Conservation (phyloP, 169 alveolate species). For the Plasmodium cynomolgi region DNA sequence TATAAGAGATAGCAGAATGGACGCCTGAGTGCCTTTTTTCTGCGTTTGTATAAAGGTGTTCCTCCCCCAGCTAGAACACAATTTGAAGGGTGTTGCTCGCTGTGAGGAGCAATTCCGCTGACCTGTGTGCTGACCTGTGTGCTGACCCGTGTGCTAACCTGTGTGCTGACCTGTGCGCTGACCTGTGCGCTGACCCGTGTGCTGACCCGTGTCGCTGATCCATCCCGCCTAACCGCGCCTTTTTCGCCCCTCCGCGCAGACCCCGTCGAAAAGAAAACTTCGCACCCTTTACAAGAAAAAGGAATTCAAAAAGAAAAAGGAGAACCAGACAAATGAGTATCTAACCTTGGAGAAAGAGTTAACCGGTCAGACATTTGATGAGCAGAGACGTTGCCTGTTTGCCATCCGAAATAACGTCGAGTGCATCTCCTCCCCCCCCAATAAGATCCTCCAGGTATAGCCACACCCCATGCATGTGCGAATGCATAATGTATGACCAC, state of each 20-base stretch:
- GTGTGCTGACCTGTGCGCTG: too few relatives aligned
- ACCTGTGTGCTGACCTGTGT: too few relatives aligned
- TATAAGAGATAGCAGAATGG: neutral
- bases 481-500: neutral
- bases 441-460: constrained; percentile 23
- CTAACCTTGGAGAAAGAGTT: constrained; percentile 15
- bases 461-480: neutral
- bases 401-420: constrained; percentile 25
- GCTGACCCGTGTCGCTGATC: neutral
- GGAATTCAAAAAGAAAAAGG: constrained; percentile 18
- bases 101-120: neutral
- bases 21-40: neutral
- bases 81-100: neutral
- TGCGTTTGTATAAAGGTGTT: neutral
- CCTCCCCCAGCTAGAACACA: neutral
- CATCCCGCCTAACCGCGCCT: neutral
- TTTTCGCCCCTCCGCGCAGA: neutral
- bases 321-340: constrained; percentile 26
- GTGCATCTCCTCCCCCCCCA: constrained; percentile 4
- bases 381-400: constrained; percentile 31
- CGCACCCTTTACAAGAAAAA: constrained; percentile 26
- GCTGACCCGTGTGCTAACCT: too few relatives aligned
- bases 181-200: too few relatives aligned
- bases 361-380: constrained; percentile 11
- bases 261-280: constrained; percentile 3